Base-by-base conservation (phyloP, 2,329 filamentous ascomycete species). In the Penicillium palitans region DNA sequence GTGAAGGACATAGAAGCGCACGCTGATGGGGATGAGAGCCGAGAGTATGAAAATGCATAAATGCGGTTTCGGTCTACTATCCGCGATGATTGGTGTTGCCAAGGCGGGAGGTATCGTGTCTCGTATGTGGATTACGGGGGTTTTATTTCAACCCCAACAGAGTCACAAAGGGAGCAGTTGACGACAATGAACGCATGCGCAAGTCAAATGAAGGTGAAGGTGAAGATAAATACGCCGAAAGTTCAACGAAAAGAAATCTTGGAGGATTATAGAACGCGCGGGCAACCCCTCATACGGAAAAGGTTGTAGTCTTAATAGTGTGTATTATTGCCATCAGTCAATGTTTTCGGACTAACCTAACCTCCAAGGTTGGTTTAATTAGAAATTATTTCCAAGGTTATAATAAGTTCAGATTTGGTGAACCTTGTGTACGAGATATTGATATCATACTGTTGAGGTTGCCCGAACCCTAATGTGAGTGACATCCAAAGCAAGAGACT, bases 1-100 rank as follows among this genome's bases (percentile, higher is more conserved):
- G 59, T 44, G 27, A 46, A 52, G 42, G 55, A 55, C 45, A 52
- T 44, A 17, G 45, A 49, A 29, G 44, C 50, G 19, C 46, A 35
- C 48, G 50, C 37, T 19, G 37, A 33, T 24, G 50, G 25, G n/a
- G 39, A 51, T 45, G 47, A 17, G 44, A 47, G 55, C 52, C 50
- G 52, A 59, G 57, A 41, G 61, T 47, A 56, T 53, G 61, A 60
- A 55, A 54, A 51, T 52, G 57, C 58, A 61, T 60, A 59, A 52
- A 57, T 57, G 55, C 35, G 49, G 42, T 40, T 31, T 44, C 35
- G 41, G 50, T 33, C 12, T 46, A 39, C 8, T 37, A 35, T 33
- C 31, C 12, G 12, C 31, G 35, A 19, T 57, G 50, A 54, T 57
- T 57, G 55, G 55, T 57, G 55, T 42, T 52, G 55, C 55, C 55